Evolutionary conservation across 805 yeast species (phyloP).

Genomic region (Scheffersomyces coipomensis): DNA sequence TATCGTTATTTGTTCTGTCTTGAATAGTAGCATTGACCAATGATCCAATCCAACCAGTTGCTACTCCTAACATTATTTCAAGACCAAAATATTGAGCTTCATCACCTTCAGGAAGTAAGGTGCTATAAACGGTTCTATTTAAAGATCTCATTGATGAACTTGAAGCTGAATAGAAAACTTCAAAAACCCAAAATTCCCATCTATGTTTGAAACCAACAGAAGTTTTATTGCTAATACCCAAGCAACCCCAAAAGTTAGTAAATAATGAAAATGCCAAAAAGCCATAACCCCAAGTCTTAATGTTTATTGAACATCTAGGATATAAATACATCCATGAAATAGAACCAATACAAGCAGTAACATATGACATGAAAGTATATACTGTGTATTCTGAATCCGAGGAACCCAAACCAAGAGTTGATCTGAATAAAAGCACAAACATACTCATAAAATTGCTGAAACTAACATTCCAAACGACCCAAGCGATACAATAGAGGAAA

Average conservation of each 20-base stretch:
- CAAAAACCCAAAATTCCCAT: slow-evolving; percentile 44
- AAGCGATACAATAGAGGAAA: slow-evolving; percentile 31
- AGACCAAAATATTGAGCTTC: slow-evolving; percentile 45
- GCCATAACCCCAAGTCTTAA: slow-evolving; percentile 35
- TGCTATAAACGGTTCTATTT: slow-evolving; percentile 35
- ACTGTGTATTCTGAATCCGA: slow-evolving; percentile 39
- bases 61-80: slow-evolving; percentile 38
- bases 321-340: slow-evolving; percentile 36
- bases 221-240: slow-evolving; percentile 26
- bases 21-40: slow-evolving; percentile 39
- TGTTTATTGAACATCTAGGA: slow-evolving; percentile 17
- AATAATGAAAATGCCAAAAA: slow-evolving; percentile 29
- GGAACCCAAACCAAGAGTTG: slow-evolving; percentile 36
- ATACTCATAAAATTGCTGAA: slow-evolving; percentile 34
- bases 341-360: slow-evolving; percentile 33
- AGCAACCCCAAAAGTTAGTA: slow-evolving; percentile 38
- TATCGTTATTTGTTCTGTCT: slow-evolving; percentile 34
- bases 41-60: slow-evolving; percentile 41
- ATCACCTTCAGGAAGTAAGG: slow-evolving; percentile 38
- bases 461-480: slow-evolving; percentile 43
- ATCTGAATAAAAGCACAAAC: slow-evolving; percentile 34
- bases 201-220: slow-evolving; percentile 38
- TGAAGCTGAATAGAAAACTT: slow-evolving; percentile 30
- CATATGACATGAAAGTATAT: slow-evolving; percentile 34
- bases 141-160: slow-evolving; percentile 36